Base-by-base conservation (phyloP, 1,139 yeast species). In the Ogataea hybrid region DNA sequence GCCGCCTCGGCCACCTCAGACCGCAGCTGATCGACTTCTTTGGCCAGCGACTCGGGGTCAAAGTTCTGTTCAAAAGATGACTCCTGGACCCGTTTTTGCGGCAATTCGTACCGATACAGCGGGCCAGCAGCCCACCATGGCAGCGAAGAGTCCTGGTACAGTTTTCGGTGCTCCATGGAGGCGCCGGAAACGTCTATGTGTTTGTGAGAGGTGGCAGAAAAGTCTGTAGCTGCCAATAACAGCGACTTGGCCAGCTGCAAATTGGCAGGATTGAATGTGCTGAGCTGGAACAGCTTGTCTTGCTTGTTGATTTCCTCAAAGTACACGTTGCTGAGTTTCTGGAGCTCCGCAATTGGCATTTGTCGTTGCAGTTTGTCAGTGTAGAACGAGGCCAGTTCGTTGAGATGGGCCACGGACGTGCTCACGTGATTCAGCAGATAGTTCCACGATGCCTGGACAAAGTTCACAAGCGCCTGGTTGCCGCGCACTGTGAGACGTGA, bases 401-500 rank as follows among this genome's bases (percentile, higher is more conserved):
- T 39, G 28, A 60, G 34, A 28, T 53, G 50, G 21, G 58, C 28
- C 7, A 48, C 41, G 4, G 45, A 42, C 3, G 54, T 46, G 9
- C 52, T 48, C 6, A 56, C 48, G 22, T 51, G 47, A 35, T 56
- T 53, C 20, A 62, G 47, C 25, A 62, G 42, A 25, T 55, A 51
- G 33, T 56, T 59, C 62, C 64, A 60, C 5, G 60, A 52, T 1
- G 63, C 59, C 39, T 54, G 57, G 5, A 62, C 64, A 49, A 57
- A 61, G 27, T 55, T 50, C 2, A 58, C 53, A 16, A 57, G 52
- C 12, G 51, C 43, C n/a, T 49, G 58, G 3, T 67, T 59, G 2
- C 73, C 69, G 30, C 62, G 55, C 3, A 71, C 62, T 10, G 63
- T 54, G 27, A 72, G 53, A 40, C 65, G 64, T 32, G 53, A 59